Evolutionary conservation across 1,284 basidiomycete genomes (phyloP).

Genomic region (Schizophyllum amplum): DNA sequence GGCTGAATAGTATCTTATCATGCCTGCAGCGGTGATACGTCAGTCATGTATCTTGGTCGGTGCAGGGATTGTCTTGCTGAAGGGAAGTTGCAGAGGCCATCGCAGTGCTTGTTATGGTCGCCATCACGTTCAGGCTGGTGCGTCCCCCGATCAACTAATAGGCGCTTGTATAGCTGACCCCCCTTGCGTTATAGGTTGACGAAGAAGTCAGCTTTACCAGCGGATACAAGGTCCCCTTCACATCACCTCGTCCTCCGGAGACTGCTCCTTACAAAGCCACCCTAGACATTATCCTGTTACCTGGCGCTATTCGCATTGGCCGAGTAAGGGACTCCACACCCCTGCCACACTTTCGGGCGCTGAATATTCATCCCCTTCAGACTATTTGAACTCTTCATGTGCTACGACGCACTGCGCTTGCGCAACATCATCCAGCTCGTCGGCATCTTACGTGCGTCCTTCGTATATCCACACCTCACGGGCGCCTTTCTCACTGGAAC

Average conservation of each 20-base stretch:
- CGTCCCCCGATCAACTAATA: constrained; percentile 11
- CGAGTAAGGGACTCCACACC: constrained; percentile 39
- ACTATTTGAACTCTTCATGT: constrained; percentile 66
- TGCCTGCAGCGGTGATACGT: constrained; percentile 36
- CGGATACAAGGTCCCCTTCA: constrained; percentile 46
- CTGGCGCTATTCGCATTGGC: constrained; percentile 74
- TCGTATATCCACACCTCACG: background rate
- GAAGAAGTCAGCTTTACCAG: constrained; percentile 37
- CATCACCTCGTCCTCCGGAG: constrained; percentile 1
- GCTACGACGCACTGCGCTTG: constrained; percentile 63
- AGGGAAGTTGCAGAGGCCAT: constrained; percentile 28
- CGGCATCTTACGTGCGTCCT: constrained; percentile 55
- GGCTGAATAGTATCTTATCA: background rate
- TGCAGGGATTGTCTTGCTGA: constrained; percentile 7
- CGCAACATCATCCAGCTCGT: constrained; percentile 72
- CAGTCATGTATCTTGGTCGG: constrained; percentile 17
- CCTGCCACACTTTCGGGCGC: background rate
- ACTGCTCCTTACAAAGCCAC: constrained; percentile 7
- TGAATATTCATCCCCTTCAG: constrained; percentile 24
- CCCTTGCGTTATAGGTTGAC: constrained; percentile 37
- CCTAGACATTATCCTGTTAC: constrained; percentile 78
- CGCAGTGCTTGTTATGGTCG: constrained; percentile 45
- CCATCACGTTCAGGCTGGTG: constrained; percentile 43
- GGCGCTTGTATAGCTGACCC: constrained; percentile 3
- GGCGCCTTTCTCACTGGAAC: background rate